phyloP scores from a whole-genome alignment of 257 asterid species.

The Solanum clarkiae region DNA sequence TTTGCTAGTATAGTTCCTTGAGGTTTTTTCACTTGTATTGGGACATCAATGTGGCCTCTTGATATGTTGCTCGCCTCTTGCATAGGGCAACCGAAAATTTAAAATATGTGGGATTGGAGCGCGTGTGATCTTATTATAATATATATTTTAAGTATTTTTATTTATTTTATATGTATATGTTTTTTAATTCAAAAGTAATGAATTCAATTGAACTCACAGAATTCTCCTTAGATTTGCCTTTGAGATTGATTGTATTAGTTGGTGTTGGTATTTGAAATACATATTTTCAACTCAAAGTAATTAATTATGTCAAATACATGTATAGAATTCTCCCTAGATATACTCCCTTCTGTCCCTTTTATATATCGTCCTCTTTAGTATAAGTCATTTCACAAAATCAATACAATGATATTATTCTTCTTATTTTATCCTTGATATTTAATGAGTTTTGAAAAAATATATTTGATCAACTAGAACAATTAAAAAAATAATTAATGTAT shows the following conservation, averaged over 20 bases:
- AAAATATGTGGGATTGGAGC: neutral
- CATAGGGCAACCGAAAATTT: neutral
- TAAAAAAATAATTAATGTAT: too few relatives aligned
- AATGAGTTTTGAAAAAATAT: too few relatives aligned
- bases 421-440: too few relatives aligned
- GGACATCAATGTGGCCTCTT: neutral
- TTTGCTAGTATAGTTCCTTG: neutral
- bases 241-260: neutral
- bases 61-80: neutral
- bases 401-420: too few relatives aligned
- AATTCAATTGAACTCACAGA: neutral
- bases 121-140: neutral
- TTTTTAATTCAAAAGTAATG: neutral
- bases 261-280: neutral
- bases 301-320: neutral
- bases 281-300: neutral
- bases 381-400: too few relatives aligned
- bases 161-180: neutral
- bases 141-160: neutral
- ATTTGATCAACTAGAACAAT: too few relatives aligned
- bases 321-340: neutral
- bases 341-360: too few relatives aligned
- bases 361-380: too few relatives aligned
- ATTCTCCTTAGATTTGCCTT: neutral
- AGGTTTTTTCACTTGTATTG: neutral